These are phyloP conservation scores for Ophiostoma pallidulum DNA, from an alignment of 2,329 filamentous ascomycete species.

Conservation along the genomic window DNA sequence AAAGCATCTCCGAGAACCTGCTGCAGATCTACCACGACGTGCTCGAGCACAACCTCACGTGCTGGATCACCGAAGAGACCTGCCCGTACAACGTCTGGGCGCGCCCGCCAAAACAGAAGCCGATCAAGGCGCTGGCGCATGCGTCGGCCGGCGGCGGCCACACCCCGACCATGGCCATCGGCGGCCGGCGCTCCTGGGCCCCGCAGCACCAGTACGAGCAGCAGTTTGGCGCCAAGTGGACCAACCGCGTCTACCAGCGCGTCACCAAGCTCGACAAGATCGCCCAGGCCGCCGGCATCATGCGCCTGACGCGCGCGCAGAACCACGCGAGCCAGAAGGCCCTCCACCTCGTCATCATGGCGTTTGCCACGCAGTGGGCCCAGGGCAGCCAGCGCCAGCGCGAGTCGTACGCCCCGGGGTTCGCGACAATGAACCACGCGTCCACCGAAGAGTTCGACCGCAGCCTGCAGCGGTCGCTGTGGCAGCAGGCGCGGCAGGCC, in stretches of 20 bases:
- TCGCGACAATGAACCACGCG: slow-evolving; percentile 10
- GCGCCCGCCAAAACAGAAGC: slow-evolving; percentile 4
- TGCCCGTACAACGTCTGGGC: slow-evolving; percentile 36
- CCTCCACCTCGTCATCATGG: slow-evolving; percentile 39
- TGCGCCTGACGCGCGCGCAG: slow-evolving; percentile 31
- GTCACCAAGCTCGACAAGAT: slow-evolving; percentile 38
- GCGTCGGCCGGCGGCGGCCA: neutral
- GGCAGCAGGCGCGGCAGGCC: slow-evolving; percentile 29
- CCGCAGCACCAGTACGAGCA: slow-evolving; percentile 16
- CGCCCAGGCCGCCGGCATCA: slow-evolving; percentile 30
- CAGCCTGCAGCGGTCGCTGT: slow-evolving; percentile 27
- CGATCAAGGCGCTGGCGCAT: neutral
- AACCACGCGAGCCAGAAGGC: slow-evolving; percentile 36
- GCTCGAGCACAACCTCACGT: slow-evolving; percentile 42
- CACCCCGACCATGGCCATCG: neutral
- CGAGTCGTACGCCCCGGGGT: slow-evolving; percentile 15
- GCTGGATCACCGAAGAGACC: slow-evolving; percentile 44
- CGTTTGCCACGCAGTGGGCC: slow-evolving; percentile 44
- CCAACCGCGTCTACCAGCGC: slow-evolving; percentile 40
- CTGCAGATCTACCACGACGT: slow-evolving; percentile 45
- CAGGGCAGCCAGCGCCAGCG: slow-evolving; percentile 26
- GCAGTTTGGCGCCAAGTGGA: slow-evolving; percentile 33
- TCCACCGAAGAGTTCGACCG: slow-evolving; percentile 29
- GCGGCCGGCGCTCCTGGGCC: slow-evolving; percentile 18
- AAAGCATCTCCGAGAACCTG: slow-evolving; percentile 33